Evolutionary conservation across 108 stramenopile genomes (phyloP).

Genomic region (Cyclotella cryptica): DNA sequence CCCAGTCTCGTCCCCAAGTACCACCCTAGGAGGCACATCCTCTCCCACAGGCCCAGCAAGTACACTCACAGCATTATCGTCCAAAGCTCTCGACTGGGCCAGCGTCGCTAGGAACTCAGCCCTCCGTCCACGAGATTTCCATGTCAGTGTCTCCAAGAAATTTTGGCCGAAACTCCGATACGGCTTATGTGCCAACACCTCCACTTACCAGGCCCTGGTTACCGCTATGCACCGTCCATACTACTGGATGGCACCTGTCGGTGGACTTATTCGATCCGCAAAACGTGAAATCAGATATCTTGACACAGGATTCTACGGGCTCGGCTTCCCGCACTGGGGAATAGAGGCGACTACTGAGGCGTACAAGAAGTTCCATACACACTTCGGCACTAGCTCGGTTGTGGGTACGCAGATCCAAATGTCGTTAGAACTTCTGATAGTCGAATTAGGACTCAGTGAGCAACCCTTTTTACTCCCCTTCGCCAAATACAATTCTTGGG

Average conservation of each 20-base stretch:
- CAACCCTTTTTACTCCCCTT: not conserved
- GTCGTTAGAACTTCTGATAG: not conserved
- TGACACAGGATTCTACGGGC: no score
- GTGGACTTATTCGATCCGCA: no score
- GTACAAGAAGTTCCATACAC: no score
- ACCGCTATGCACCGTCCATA: no score
- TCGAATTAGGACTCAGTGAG: constrained; percentile 5
- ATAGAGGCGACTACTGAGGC: no score
- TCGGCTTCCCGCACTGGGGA: no score
- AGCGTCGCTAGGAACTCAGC: not conserved
- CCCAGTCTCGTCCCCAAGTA: no score
- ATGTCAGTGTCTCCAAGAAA: no score
- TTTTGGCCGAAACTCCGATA: no score
- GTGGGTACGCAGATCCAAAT: constrained; percentile 2
- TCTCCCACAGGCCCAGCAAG: not conserved
- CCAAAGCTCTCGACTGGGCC: not conserved
- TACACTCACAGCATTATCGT: not conserved
- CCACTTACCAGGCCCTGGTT: not conserved
- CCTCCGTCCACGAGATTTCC: constrained; percentile 2
- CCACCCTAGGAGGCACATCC: constrained; percentile 4
- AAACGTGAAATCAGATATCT: no score
- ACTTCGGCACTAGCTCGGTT: constrained; percentile 3
- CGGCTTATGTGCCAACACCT: constrained; percentile 4
- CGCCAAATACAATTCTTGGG: not conserved
- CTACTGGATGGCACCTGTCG: no score